These are phyloP conservation scores for Irineochytrium annulatum DNA, from an alignment of 192 early-diverging fungal genomes.

Conservation along the genomic window DNA sequence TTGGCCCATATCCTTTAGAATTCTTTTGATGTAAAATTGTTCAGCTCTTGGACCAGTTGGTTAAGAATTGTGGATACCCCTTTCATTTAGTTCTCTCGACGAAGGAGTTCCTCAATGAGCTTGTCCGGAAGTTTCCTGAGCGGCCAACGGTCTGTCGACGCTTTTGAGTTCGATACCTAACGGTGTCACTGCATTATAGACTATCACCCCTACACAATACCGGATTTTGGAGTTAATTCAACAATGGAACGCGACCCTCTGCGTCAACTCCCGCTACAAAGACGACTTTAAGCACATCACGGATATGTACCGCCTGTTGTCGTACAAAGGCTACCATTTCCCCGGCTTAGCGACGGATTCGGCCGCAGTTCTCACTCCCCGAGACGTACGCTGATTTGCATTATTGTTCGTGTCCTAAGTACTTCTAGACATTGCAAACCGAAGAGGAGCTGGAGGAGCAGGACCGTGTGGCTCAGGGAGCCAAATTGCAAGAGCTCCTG, in stretches of 20 bases:
- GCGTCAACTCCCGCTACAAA: conserved; percentile 81
- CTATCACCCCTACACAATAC: conserved; percentile 65
- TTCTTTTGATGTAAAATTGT: not conserved
- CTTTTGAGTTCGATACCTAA: not conserved
- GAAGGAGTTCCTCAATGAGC: conserved; percentile 95
- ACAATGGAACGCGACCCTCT: conserved; percentile 90
- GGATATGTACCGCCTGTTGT: conserved; percentile 88
- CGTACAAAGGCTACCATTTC: conserved; percentile 84
- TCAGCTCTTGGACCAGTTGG: conserved; percentile 89
- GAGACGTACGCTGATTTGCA: not conserved
- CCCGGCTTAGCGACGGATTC: conserved; percentile 60
- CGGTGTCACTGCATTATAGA: conserved; percentile 13
- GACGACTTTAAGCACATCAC: conserved; percentile 92
- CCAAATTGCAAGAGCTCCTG: conserved; percentile 95
- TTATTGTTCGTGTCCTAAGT: not conserved
- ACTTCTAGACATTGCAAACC: conserved; percentile 70
- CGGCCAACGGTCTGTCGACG: conserved; percentile 60
- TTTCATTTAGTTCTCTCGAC: conserved; percentile 94
- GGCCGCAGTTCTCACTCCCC: conserved; percentile 55
- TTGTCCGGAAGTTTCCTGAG: conserved; percentile 91
- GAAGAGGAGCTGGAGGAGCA: conserved; percentile 94
- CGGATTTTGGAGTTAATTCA: conserved; percentile 89
- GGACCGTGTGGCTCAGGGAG: conserved; percentile 78
- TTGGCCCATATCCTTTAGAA: conserved; percentile 7
- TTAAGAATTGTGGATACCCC: conserved; percentile 98